phyloP scores from a whole-genome alignment of 2,329 filamentous ascomycete species.

The Neofusicoccum cordaticola region DNA sequence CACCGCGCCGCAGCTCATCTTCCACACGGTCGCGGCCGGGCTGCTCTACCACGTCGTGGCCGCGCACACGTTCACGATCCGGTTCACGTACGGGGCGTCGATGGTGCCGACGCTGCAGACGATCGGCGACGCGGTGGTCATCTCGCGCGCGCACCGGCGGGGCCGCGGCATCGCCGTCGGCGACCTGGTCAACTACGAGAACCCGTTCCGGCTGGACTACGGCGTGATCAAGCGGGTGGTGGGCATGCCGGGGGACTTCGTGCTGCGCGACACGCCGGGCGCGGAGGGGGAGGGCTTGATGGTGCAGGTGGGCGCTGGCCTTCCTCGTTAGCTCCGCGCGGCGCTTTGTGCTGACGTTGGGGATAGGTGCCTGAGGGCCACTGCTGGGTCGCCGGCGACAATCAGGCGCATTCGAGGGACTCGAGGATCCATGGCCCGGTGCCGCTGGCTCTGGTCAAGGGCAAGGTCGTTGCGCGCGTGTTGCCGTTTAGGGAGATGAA shows the following conservation, averaged over 20 bases:
- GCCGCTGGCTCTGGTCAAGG: constrained; percentile 77
- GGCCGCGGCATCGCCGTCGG: constrained; percentile 72
- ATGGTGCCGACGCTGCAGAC: constrained; percentile 84
- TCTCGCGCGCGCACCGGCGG: constrained; percentile 64
- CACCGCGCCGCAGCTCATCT: constrained; percentile 5
- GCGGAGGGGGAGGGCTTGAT: constrained; percentile 42
- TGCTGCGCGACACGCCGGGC: constrained; percentile 62
- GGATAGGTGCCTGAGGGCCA: constrained; percentile 83
- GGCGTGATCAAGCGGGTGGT: constrained; percentile 73
- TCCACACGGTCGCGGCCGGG: constrained; percentile 18
- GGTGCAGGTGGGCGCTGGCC: constrained; percentile 57
- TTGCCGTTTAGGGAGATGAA: not conserved
- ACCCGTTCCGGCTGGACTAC: constrained; percentile 61
- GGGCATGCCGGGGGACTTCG: constrained; percentile 63
- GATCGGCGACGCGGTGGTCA: constrained; percentile 65
- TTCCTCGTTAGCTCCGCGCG: too few relatives aligned
- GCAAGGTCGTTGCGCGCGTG: constrained; percentile 63
- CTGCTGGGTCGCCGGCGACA: constrained; percentile 89
- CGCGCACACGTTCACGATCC: constrained; percentile 59
- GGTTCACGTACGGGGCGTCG: constrained; percentile 66
- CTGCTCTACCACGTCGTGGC: constrained; percentile 33
- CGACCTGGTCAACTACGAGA: constrained; percentile 76
- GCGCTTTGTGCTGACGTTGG: not conserved
- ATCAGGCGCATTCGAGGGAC: constrained; percentile 78
- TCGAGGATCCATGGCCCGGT: constrained; percentile 83